A percentile compares a stretch with the other conserved stretches of the same genome.
Conservation (phyloP, 2,329 filamentous ascomycete species). For the Claviceps paspali region DNA sequence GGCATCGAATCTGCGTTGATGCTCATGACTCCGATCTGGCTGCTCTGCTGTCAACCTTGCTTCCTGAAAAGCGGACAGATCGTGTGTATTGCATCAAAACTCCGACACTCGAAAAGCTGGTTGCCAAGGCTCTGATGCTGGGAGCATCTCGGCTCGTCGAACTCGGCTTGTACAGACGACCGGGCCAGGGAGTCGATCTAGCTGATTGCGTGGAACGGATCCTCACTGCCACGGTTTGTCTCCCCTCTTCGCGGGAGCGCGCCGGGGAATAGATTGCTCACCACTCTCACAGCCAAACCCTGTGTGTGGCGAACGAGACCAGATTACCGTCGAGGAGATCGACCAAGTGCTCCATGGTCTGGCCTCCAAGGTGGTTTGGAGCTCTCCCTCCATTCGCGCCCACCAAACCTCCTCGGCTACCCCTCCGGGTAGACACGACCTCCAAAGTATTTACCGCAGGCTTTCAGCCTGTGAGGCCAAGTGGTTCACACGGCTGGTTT, state of each 20-base stretch:
- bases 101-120: conserved; percentile 44
- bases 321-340: conserved; percentile 56
- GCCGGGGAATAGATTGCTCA: neutral
- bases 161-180: conserved; percentile 45
- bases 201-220: conserved; percentile 55
- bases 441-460: conserved; percentile 43
- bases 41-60: conserved; percentile 58
- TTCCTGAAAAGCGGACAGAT: conserved; percentile 63
- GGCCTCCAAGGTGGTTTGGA: conserved; percentile 56
- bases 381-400: conserved; percentile 43
- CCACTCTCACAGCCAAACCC: conserved; percentile 27
- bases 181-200: conserved; percentile 48
- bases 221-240: conserved; percentile 41
- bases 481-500: conserved; percentile 69
- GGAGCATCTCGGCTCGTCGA: conserved; percentile 44
- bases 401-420: conserved; percentile 10
- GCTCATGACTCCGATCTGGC: conserved; percentile 38
- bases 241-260: neutral
- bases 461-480: conserved; percentile 59
- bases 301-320: conserved; percentile 12
- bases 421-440: conserved; percentile 22
- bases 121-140: conserved; percentile 52
- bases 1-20: conserved; percentile 43
- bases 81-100: conserved; percentile 60
- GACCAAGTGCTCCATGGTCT: conserved; percentile 50